These are phyloP conservation scores for Penicillium manginii DNA, from an alignment of 495 filamentous ascomycete genomes.

Conservation along the genomic window DNA sequence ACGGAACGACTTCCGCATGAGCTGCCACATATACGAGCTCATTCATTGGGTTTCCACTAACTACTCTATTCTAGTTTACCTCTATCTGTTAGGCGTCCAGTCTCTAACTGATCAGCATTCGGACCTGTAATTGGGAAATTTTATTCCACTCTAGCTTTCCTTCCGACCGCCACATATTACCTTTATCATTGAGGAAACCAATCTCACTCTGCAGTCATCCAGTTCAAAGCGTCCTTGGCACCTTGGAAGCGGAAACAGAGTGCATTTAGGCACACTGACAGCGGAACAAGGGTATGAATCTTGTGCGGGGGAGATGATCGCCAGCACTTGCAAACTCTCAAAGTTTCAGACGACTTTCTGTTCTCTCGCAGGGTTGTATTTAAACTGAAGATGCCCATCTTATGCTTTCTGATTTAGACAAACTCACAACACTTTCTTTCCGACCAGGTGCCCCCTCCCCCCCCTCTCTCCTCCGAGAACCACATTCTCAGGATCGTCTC, in stretches of 20 bases:
- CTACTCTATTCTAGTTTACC: neutral
- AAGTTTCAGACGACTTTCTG: neutral
- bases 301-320: conserved; percentile 13
- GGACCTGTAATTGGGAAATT: neutral
- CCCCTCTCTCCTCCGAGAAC: neutral
- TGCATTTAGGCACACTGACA: neutral
- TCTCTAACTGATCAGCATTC: neutral
- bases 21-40: too few species aligned
- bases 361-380: neutral
- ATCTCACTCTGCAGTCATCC: neutral
- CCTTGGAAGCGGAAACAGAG: conserved; percentile 15
- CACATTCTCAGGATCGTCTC: neutral
- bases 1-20: neutral
- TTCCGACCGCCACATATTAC: neutral
- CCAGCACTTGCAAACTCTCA: neutral
- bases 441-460: neutral
- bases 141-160: neutral
- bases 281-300: conserved; percentile 5
- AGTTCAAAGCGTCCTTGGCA: conserved; percentile 11
- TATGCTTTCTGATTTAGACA: neutral
- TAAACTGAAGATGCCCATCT: neutral
- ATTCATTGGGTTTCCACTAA: neutral
- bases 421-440: neutral
- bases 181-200: neutral
- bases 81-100: neutral